Evolutionary conservation across 2,329 filamentous ascomycete species (phyloP).

Genomic region (Hypomyces rosellus): DNA sequence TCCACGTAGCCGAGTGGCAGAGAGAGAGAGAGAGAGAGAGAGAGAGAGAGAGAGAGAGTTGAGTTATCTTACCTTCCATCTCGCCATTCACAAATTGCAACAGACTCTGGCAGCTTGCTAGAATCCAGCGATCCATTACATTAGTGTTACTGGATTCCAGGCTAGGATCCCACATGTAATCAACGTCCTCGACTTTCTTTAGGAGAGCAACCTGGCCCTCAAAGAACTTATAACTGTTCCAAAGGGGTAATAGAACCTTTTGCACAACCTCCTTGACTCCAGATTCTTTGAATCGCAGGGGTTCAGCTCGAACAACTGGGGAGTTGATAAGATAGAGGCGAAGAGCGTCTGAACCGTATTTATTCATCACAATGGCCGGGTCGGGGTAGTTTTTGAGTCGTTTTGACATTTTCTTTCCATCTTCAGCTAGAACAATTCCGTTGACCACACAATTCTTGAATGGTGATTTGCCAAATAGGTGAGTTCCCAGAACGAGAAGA

Average conservation of each 20-base stretch:
- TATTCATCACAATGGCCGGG: conserved; percentile 72
- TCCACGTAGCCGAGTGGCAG: not conserved
- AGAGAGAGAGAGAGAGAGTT: too few species aligned
- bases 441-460: conserved; percentile 98
- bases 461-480: conserved; percentile 76
- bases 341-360: conserved; percentile 87
- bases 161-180: conserved; percentile 72
- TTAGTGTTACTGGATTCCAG: conserved; percentile 74
- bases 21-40: too few species aligned
- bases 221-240: conserved; percentile 98
- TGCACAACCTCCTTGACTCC: conserved; percentile 94
- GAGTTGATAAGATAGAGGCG: conserved; percentile 97
- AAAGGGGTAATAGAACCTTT: conserved; percentile 82
- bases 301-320: conserved; percentile 86
- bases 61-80: conserved; percentile 61
- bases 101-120: conserved; percentile 86
- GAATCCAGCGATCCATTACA: conserved; percentile 93
- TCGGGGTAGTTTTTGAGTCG: conserved; percentile 94
- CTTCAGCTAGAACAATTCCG: conserved; percentile 86
- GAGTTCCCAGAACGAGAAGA: conserved; percentile 77
- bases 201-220: conserved; percentile 78
- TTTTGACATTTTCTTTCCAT: conserved; percentile 99
- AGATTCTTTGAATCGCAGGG: conserved; percentile 81
- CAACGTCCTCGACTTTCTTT: conserved; percentile 74
- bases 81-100: conserved; percentile 88